Percentiles rank a stretch among this genome's conserved stretches.
Evolutionary conservation across 2,329 filamentous ascomycete species (phyloP).

Genomic region (Peltaster fructicola): DNA sequence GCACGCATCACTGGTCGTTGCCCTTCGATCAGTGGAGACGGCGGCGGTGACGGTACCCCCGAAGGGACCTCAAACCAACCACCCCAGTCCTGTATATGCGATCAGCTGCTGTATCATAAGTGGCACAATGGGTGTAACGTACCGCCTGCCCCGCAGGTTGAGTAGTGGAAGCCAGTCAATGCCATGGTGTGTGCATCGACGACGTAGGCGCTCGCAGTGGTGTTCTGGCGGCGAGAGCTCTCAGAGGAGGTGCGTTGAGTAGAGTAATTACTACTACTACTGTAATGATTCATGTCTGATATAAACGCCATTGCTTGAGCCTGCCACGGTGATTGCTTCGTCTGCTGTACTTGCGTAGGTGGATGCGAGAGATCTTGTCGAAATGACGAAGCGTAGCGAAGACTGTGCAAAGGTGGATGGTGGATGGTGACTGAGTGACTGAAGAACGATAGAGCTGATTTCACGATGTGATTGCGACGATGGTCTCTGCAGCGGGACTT

Average conservation of each 20-base stretch:
- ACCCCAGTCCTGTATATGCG: slow-evolving; percentile 65
- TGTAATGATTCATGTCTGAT: slow-evolving; percentile 53
- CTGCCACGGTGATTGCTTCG: slow-evolving; percentile 35
- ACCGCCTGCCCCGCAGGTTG: slow-evolving; percentile 66
- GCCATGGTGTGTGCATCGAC: slow-evolving; percentile 51
- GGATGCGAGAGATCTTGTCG: no score
- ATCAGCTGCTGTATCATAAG: not conserved
- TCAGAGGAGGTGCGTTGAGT: slow-evolving; percentile 28
- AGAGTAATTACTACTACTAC: slow-evolving; percentile 47
- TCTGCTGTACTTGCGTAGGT: no score
- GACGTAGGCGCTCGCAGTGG: slow-evolving; percentile 83
- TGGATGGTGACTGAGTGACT: no score
- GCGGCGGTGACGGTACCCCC: slow-evolving; percentile 68
- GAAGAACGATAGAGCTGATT: no score
- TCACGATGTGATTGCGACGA: no score
- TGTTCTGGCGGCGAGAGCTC: slow-evolving; percentile 51
- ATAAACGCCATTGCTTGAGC: slow-evolving; percentile 47
- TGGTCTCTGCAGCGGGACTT: no score
- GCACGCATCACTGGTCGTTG: slow-evolving; percentile 3
- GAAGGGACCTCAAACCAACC: slow-evolving; percentile 89
- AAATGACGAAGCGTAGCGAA: no score
- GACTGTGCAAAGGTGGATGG: no score
- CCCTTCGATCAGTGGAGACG: slow-evolving; percentile 48
- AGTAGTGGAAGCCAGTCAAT: slow-evolving; percentile 82
- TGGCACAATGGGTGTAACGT: slow-evolving; percentile 5